A percentile compares a stretch with the other conserved stretches of the same genome.
Evolutionary conservation across 495 filamentous ascomycete genomes (phyloP).

Genomic region (Penicillium argentinense): DNA sequence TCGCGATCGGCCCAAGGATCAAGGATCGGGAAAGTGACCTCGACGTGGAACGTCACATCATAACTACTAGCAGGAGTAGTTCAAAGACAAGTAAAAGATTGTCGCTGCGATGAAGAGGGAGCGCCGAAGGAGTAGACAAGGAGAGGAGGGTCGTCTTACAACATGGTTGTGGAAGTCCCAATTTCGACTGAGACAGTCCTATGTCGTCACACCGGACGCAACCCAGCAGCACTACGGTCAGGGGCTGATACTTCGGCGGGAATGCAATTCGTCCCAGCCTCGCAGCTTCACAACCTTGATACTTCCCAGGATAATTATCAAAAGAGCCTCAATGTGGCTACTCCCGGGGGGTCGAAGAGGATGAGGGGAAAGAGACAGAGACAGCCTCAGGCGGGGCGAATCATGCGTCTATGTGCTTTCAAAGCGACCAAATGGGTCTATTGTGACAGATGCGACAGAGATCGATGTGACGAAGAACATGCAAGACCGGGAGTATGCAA

Average conservation of each 20-base stretch:
- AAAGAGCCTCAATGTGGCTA: background rate
- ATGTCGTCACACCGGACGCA: constrained; percentile 9
- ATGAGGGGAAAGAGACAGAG: background rate
- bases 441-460: too few species aligned
- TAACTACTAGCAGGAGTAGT: background rate
- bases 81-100: too few species aligned
- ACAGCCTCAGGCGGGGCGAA: background rate
- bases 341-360: background rate
- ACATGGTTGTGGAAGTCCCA: constrained; percentile 30
- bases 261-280: background rate
- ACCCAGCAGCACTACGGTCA: background rate
- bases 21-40: background rate
- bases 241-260: background rate
- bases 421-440: too few species aligned
- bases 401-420: too few species aligned
- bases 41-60: background rate
- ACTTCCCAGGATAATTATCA: background rate
- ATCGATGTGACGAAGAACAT: too few species aligned
- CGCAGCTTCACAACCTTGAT: background rate
- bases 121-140: too few species aligned
- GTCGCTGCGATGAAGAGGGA: too few species aligned
- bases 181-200: constrained; percentile 10
- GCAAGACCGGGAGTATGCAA: too few species aligned
- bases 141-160: constrained; percentile 29
- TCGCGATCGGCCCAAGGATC: background rate